Percentiles rank a stretch among this genome's conserved stretches.
Evolutionary conservation across 2,329 filamentous ascomycete genomes (phyloP).

Genomic region (Trichoderma polysporum): DNA sequence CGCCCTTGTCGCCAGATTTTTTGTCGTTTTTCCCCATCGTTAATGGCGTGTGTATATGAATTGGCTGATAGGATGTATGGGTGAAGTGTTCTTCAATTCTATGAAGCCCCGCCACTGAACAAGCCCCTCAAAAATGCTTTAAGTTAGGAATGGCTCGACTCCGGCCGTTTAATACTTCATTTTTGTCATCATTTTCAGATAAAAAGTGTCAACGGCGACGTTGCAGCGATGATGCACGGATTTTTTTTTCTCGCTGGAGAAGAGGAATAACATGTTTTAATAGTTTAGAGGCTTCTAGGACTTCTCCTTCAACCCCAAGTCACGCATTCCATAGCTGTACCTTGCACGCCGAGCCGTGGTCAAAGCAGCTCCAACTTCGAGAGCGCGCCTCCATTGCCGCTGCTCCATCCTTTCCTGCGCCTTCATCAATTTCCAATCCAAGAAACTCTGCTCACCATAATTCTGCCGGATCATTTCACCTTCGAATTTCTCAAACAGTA

Average conservation of each 20-base stretch:
- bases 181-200: not conserved
- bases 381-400: conserved; percentile 31
- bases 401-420: conserved; percentile 32
- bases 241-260: not conserved
- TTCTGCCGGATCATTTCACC: conserved; percentile 42
- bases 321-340: conserved; percentile 8
- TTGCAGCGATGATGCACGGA: not conserved
- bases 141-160: not conserved
- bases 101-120: conserved; percentile 6
- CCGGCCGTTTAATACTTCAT: not conserved
- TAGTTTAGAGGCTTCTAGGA: not conserved
- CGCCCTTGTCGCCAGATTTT: conserved; percentile 41
- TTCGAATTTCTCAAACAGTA: conserved; percentile 49
- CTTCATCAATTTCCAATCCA: conserved; percentile 42
- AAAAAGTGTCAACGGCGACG: not conserved
- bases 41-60: conserved; percentile 4
- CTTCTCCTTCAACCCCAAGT: not conserved
- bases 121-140: conserved; percentile 6
- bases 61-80: not conserved
- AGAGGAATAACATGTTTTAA: not conserved
- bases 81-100: not conserved
- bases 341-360: conserved; percentile 21
- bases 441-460: conserved; percentile 41
- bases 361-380: conserved; percentile 30
- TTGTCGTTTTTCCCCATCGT: conserved; percentile 43